Base-by-base conservation (phyloP, 495 filamentous ascomycete genomes). In the Aspergillus bridgeri region DNA sequence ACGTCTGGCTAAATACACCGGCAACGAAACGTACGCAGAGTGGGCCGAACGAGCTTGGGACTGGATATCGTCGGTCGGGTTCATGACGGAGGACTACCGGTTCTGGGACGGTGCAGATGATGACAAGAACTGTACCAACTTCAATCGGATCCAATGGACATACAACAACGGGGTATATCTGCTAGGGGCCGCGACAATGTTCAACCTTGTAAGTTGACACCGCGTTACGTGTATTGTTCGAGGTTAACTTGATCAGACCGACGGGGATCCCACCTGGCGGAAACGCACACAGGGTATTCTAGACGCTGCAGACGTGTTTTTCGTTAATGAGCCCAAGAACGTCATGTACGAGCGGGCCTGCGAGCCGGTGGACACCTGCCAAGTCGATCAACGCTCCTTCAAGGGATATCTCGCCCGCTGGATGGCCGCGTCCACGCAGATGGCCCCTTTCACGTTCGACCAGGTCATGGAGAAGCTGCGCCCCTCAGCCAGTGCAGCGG, bases 341-440 rank as follows among this genome's bases (percentile, higher is more conserved):
- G 77, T 88, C 46, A 87, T 89, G 72, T 84, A 76, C 53, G 89
- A 92, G 67, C 74, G 82, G n/a, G 79, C 83, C 27, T 87, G 84
- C 59, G 85, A 87, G 55, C 69, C 75, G 0, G 71, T 75, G 51
- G 68, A 77, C 46, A 81, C 72, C 7, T 91, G 89, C 73, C 84
- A 88, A 61, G 82, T 84, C 42, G 90, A 94, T 64, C 89, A 92
- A 76, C 80, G 81, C 44, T 89, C 86, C 42, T 96, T 92, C 83
- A 96, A 94, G 72, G 89, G 89, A 33, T 95, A 92, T 73, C 76
- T 93, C 17, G 76, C 89, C 21, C 88, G 91, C 22, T 96, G 90
- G 88, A 81, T 96, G 71, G 84, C 84, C n/a, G 74, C 77, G 6
- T 80, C 83, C 4, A 86, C 86, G 7, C 83, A 89, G 61, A 66